These are phyloP conservation scores for Tetracentron sinense DNA, from an alignment of 164 flowering plant genomes.

Conservation along the genomic window DNA sequence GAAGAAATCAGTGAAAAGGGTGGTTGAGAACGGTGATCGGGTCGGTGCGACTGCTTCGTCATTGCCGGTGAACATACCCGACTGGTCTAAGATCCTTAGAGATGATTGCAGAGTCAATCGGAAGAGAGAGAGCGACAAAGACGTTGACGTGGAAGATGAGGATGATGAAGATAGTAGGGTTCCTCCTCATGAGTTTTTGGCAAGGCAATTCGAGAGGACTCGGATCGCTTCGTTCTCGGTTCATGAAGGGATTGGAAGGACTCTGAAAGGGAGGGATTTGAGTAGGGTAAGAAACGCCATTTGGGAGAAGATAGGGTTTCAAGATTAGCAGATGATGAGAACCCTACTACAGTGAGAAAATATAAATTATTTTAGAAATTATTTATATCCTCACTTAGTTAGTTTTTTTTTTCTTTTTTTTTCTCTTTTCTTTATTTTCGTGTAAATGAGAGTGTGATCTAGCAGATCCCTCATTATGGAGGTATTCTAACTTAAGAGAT, in stretches of 20 bases:
- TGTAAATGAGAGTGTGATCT: background rate
- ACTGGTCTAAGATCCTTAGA: too few species aligned
- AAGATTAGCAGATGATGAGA: slow-evolving; percentile 24
- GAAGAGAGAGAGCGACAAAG: slow-evolving; percentile 24
- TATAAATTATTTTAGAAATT: background rate
- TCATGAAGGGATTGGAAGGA: slow-evolving; percentile 69
- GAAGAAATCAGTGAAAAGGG: slow-evolving; percentile 1
- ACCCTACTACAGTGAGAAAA: too few species aligned
- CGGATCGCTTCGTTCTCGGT: slow-evolving; percentile 60
- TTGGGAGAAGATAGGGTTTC: slow-evolving; percentile 63
- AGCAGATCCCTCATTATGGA: background rate
- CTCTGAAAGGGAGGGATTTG: too few species aligned
- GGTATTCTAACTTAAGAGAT: background rate
- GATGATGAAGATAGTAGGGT: slow-evolving; percentile 26
- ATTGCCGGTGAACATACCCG: too few species aligned
- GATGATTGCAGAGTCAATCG: slow-evolving; percentile 43
- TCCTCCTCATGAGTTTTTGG: slow-evolving; percentile 71
- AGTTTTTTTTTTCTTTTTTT: background rate
- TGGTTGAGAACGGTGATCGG: background rate
- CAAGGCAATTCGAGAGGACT: slow-evolving; percentile 49
- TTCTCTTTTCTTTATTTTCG: background rate
- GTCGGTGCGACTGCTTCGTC: slow-evolving; percentile 23
- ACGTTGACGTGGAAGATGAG: slow-evolving; percentile 26
- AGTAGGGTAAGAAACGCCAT: slow-evolving; percentile 66
- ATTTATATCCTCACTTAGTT: background rate